These are phyloP conservation scores for Neurospora tetraspora DNA, from an alignment of 495 filamentous ascomycete species.

Conservation along the genomic window DNA sequence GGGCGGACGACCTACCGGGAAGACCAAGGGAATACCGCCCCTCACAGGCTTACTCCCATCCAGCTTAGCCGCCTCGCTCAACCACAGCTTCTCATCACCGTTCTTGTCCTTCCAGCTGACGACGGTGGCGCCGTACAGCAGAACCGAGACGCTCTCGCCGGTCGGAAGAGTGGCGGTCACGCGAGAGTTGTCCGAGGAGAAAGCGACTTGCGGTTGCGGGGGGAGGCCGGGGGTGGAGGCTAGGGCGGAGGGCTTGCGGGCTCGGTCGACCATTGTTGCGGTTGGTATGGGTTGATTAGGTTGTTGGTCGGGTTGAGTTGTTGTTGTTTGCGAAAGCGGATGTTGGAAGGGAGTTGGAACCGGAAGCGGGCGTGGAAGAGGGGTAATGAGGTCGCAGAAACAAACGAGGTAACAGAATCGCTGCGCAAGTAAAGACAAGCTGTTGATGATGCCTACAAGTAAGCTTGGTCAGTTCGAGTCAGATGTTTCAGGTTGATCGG, in stretches of 20 bases:
- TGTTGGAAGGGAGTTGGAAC: not conserved
- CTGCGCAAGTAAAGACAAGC: not conserved
- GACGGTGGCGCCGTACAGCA: conserved; percentile 88
- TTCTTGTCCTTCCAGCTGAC: conserved; percentile 77
- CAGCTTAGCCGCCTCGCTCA: conserved; percentile 64
- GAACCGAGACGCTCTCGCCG: conserved; percentile 73
- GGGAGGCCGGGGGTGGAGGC: conserved; percentile 53
- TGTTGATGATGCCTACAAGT: not conserved
- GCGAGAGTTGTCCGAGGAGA: conserved; percentile 51
- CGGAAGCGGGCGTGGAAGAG: not conserved
- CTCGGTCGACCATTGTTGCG: conserved; percentile 63
- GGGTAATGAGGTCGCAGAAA: not conserved
- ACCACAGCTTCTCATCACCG: conserved; percentile 79
- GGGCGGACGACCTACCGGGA: conserved; percentile 68
- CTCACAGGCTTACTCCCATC: conserved; percentile 53
- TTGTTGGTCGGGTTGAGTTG: not conserved
- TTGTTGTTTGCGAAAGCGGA: not conserved
- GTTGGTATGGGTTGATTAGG: conserved; percentile 1
- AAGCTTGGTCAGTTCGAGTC: not conserved
- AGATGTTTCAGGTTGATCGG: not conserved
- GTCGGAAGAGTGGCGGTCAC: conserved; percentile 69
- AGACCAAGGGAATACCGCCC: conserved; percentile 86
- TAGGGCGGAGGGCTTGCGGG: conserved; percentile 72
- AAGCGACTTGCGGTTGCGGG: conserved; percentile 57
- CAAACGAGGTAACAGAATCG: not conserved